These are phyloP conservation scores for Solanum lycopersicoides DNA, from an alignment of 257 asterid genomes.

Conservation along the genomic window DNA sequence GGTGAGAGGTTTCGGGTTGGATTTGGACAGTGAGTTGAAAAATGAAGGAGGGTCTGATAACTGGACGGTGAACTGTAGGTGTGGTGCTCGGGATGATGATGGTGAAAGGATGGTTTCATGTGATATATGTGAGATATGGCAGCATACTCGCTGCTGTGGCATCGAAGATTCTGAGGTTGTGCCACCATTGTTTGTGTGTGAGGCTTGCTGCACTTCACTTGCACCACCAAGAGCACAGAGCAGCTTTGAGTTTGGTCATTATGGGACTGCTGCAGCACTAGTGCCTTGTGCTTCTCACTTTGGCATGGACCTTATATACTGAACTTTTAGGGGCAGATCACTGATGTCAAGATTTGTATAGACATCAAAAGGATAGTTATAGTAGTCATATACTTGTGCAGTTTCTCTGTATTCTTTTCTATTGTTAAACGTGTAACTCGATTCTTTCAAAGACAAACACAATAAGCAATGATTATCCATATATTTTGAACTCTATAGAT, in stretches of 20 bases:
- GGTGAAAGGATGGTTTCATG: conserved; percentile 96
- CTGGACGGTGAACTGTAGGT: conserved; percentile 78
- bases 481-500: not conserved
- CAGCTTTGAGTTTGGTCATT: conserved; percentile 4
- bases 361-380: not conserved
- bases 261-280: conserved; percentile 1
- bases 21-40: conserved; percentile 34
- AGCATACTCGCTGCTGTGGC: conserved; percentile 80
- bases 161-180: conserved; percentile 55
- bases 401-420: not conserved
- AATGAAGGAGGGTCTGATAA: conserved; percentile 60
- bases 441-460: not conserved
- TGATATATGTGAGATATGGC: conserved; percentile 84
- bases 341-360: not conserved
- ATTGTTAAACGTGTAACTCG: not conserved
- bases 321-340: not conserved
- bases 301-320: not conserved
- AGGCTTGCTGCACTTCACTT: conserved; percentile 47
- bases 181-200: conserved; percentile 71
- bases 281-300: not conserved
- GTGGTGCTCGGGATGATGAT: conserved; percentile 88
- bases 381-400: not conserved
- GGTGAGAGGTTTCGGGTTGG: conserved; percentile 45
- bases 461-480: not conserved
- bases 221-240: conserved; percentile 31